phyloP scores from a whole-genome alignment of 441 rosid species.

The Populus hybrid region DNA sequence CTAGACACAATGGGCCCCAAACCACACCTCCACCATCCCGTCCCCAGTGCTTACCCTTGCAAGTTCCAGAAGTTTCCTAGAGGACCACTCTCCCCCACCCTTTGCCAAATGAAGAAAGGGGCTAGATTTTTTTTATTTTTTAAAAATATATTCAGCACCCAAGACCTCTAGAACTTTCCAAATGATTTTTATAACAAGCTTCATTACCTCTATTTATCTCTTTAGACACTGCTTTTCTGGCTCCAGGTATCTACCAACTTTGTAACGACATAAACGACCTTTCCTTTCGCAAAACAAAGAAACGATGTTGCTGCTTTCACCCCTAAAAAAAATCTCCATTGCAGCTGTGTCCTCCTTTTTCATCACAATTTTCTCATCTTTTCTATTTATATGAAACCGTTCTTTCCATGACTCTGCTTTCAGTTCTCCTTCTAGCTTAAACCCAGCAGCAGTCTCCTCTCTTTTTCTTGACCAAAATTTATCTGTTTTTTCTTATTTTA shows the following conservation, averaged over 20 bases:
- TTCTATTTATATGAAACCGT: not conserved
- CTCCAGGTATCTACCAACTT: not conserved
- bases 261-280: slow-evolving; percentile 30
- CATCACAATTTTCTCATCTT: not conserved
- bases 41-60: slow-evolving; percentile 5
- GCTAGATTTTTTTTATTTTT: too few species aligned
- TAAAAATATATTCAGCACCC: not conserved
- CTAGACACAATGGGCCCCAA: not conserved
- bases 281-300: not conserved
- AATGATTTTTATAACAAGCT: slow-evolving; percentile 4
- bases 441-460: not conserved
- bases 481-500: not conserved
- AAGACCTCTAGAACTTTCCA: slow-evolving; percentile 43
- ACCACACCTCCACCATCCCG: slow-evolving; percentile 9
- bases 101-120: slow-evolving; percentile 16
- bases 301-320: not conserved
- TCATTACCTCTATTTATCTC: not conserved
- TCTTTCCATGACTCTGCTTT: not conserved
- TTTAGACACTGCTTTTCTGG: not conserved
- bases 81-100: not conserved
- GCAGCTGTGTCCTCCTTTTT: not conserved
- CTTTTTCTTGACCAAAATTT: not conserved
- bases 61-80: slow-evolving; percentile 52
- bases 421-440: not conserved
- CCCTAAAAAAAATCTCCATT: not conserved